Evolutionary conservation across 176 grass and related monocot species (phyloP), one percentile per base, ranked within the genome.

Genomic region (Panicum miliaceum): DNA sequence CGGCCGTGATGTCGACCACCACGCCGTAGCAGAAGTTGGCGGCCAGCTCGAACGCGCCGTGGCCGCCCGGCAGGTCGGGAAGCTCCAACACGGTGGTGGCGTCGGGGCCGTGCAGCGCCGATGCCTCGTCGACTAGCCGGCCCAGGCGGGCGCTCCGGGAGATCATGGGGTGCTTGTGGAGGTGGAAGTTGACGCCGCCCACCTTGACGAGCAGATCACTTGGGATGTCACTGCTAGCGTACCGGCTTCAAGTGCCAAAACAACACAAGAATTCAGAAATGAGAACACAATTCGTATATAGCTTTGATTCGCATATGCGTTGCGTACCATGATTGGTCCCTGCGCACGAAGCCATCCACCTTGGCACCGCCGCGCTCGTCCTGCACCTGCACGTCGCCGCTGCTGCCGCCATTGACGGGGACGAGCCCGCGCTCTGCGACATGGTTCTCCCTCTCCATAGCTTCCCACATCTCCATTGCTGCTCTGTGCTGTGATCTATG

Each of bases 21-120:
- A 71, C n/a, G 42, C 68, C 68, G 42, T 71, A 71, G 68, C 68
- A 47, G 42, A 71, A 71, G 42, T 71, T 71, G 23, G 68, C 68
- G 6, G 23, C 68, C 68, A 71, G 68, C 68, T 71, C 68, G 68
- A 71, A 71, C 23, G 68, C 42, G 23, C 11, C 68, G 23, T 71
- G 68, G 42, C 68, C 42, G 68, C 68, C 68, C 23, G 68, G 68
- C 12, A 71, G 42, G 42, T 71, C 68, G 3, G 42, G 42, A 0
- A 71, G 42, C 68, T 71, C 42, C 1, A 70, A 0, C 22, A 47
- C 42, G 6, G 23, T 27, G n/a, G 26, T n/a, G 22, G n/a, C 41
- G 41, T 47, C 68, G 22, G 41, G n/a, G n/a, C 68, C 68, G 41
- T 47, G 68, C 41, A 38, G 34, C 0, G 35, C 0, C 8, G 23